These are phyloP conservation scores for Tulasnella calospora DNA, from an alignment of 768 basidiomycete species.

Conservation along the genomic window DNA sequence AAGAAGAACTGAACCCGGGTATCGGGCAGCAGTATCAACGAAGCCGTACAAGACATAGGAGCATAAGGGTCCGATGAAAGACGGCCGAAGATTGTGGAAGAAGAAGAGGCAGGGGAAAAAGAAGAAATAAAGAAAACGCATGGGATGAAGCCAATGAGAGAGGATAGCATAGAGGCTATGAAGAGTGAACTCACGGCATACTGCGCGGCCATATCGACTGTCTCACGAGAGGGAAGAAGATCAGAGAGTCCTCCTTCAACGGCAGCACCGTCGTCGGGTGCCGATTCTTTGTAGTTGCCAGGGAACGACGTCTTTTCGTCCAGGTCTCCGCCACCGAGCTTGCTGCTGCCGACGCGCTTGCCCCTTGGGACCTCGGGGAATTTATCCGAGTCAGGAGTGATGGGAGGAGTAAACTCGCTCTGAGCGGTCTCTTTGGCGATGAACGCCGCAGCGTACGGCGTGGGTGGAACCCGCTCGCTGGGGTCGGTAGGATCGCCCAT, in stretches of 20 bases:
- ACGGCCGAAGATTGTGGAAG: slow-evolving; percentile 15
- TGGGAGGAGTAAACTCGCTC: slow-evolving; percentile 22
- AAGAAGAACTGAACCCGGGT: slow-evolving; percentile 16
- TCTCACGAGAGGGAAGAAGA: slow-evolving; percentile 14
- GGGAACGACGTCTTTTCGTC: slow-evolving; percentile 2
- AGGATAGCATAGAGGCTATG: slow-evolving; percentile 11
- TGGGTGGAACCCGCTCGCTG: slow-evolving; percentile 3
- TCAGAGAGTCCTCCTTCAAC: neutral
- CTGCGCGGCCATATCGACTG: slow-evolving; percentile 18
- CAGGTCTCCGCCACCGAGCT: neutral
- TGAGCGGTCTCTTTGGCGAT: neutral
- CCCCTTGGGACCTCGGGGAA: neutral
- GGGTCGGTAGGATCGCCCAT: slow-evolving; percentile 10
- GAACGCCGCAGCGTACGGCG: slow-evolving; percentile 4
- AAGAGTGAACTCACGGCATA: slow-evolving; percentile 25
- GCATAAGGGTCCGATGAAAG: slow-evolving; percentile 7
- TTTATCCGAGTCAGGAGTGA: slow-evolving; percentile 19
- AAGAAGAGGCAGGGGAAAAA: slow-evolving; percentile 9
- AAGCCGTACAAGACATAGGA: slow-evolving; percentile 18
- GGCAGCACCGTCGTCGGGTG: neutral
- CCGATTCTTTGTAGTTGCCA: neutral
- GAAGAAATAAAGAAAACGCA: slow-evolving; percentile 18
- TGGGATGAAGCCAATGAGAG: slow-evolving; percentile 26
- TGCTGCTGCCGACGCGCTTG: neutral
- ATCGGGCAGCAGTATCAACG: slow-evolving; percentile 14